Percentiles rank a stretch among this genome's conserved stretches.
Evolutionary conservation across 2,329 filamentous ascomycete genomes (phyloP).

Genomic region (Rhytidhysteron rufulum): DNA sequence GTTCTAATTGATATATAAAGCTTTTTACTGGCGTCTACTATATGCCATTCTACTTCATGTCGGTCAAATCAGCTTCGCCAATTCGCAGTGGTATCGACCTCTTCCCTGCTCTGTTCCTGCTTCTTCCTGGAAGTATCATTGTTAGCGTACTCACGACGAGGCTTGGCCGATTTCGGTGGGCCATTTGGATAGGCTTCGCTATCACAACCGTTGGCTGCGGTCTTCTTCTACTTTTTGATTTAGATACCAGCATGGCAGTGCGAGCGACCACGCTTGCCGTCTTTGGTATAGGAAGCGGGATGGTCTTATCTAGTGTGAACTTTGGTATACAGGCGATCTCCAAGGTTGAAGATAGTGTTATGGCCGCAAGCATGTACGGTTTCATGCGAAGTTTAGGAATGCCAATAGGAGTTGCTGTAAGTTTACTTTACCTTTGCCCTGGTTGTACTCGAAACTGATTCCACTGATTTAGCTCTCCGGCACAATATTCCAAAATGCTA

Average conservation of each 20-base stretch:
- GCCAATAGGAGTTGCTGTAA: conserved; percentile 43
- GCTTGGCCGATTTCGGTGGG: conserved; percentile 35
- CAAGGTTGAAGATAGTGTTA: conserved; percentile 24
- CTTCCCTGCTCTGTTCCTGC: conserved; percentile 32
- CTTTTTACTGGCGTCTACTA: conserved; percentile 43
- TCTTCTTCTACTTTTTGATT: conserved; percentile 35
- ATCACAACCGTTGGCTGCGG: conserved; percentile 35
- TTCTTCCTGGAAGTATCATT: conserved; percentile 23
- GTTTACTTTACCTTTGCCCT: too few relatives aligned
- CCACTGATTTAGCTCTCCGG: too few relatives aligned
- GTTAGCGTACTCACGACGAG: conserved; percentile 22
- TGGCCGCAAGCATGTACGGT: conserved; percentile 37
- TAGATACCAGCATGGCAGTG: conserved; percentile 27
- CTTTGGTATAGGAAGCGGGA: conserved; percentile 41
- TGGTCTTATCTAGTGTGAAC: conserved; percentile 40
- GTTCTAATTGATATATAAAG: conserved; percentile 16
- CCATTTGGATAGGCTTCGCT: conserved; percentile 41
- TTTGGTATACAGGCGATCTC: conserved; percentile 38
- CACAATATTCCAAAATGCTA: conserved; percentile 40
- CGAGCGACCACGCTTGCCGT: conserved; percentile 37
- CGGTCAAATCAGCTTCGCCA: conserved; percentile 30
- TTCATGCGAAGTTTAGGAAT: conserved; percentile 42
- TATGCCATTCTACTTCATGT: conserved; percentile 39
- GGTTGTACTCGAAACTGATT: too few relatives aligned
- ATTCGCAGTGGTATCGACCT: conserved; percentile 36